Evolutionary conservation across 2,329 filamentous ascomycete genomes (phyloP).

Genomic region (Microcera coccophila): DNA sequence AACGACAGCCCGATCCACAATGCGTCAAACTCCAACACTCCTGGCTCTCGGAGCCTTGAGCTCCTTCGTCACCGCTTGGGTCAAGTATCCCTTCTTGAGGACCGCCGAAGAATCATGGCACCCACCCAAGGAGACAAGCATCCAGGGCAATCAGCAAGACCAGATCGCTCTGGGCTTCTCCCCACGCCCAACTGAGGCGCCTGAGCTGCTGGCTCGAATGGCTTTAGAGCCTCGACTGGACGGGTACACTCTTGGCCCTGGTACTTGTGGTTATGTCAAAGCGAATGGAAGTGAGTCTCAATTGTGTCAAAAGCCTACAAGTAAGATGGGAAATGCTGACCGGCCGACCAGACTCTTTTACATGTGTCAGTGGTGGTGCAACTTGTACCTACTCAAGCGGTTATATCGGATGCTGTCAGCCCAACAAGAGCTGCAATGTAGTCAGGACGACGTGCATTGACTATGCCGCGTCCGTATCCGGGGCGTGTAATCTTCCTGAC

Average conservation of each 20-base stretch:
- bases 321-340: conserved; percentile 1
- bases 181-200: conserved; percentile 31
- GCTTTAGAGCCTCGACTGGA: conserved; percentile 25
- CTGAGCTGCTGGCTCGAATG: conserved; percentile 29
- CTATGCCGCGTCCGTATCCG: conserved; percentile 23
- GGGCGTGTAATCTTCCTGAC: conserved; percentile 23
- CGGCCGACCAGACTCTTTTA: conserved; percentile 23
- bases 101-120: conserved; percentile 27
- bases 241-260: conserved; percentile 25
- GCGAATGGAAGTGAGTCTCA: conserved; percentile 27
- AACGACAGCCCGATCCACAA: conserved; percentile 1
- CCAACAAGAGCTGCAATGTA: conserved; percentile 24
- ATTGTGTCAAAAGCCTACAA: background rate
- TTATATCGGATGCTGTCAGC: conserved; percentile 32
- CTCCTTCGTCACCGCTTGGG: conserved; percentile 21
- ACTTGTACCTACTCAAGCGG: conserved; percentile 26
- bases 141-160: conserved; percentile 10
- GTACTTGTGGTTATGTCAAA: conserved; percentile 32
- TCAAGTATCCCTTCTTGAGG: conserved; percentile 16
- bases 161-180: conserved; percentile 30
- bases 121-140: conserved; percentile 27
- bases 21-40: conserved; percentile 19
- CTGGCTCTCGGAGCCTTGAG: conserved; percentile 24
- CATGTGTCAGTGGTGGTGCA: conserved; percentile 24
- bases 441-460: conserved; percentile 34